Conservation (phyloP, 1,284 basidiomycete species). For the Caloboletus inedulis region DNA sequence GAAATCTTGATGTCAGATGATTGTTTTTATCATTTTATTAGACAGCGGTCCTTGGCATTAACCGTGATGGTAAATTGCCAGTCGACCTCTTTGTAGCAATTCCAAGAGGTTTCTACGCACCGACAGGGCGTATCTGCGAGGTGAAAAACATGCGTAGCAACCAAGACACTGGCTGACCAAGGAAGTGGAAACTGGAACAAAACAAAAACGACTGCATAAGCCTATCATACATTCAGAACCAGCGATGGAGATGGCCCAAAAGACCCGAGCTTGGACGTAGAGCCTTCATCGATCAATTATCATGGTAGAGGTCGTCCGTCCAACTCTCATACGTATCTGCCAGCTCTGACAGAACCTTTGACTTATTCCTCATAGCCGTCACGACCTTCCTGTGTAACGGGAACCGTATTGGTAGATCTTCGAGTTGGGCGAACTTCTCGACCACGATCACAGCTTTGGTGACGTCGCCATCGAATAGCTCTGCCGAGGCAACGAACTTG, state of each 20-base stretch:
- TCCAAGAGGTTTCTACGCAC: background rate
- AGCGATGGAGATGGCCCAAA: no score
- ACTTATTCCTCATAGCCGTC: slow-evolving; percentile 17
- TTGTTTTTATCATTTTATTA: no score
- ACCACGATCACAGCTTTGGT: slow-evolving; percentile 20
- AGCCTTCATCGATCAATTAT: background rate
- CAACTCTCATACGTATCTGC: slow-evolving; percentile 24
- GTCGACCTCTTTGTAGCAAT: background rate
- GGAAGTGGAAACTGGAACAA: background rate
- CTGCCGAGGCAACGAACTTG: background rate
- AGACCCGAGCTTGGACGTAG: no score
- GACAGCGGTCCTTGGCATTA: background rate
- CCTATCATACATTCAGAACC: no score
- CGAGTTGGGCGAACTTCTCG: slow-evolving; percentile 16
- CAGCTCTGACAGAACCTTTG: slow-evolving; percentile 10
- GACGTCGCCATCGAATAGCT: slow-evolving; percentile 14
- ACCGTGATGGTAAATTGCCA: background rate
- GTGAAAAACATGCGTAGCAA: background rate
- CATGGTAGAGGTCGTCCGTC: slow-evolving; percentile 19
- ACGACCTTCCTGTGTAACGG: slow-evolving; percentile 21
- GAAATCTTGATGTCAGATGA: background rate
- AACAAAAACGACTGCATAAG: background rate
- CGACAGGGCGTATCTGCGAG: background rate
- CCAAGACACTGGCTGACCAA: background rate
- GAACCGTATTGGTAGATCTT: slow-evolving; percentile 20